Percentiles rank a stretch among this genome's conserved stretches.
phyloP scores from a whole-genome alignment of 2,329 filamentous ascomycete species.

The Verruconis gallopava region DNA sequence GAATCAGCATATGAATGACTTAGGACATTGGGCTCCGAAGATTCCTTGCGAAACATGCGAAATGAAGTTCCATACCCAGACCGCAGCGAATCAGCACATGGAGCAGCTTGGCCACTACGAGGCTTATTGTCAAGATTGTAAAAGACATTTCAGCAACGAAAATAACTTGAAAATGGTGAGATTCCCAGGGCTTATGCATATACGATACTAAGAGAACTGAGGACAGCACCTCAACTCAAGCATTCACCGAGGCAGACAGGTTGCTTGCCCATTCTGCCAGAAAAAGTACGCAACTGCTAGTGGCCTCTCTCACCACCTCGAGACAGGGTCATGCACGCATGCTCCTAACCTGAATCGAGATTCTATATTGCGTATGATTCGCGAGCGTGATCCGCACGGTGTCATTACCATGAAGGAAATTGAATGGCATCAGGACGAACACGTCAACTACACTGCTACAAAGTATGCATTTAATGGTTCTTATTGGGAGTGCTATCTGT shows the following conservation, averaged over 20 bases:
- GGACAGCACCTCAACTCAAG: conserved; percentile 47
- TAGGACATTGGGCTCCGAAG: too few relatives aligned
- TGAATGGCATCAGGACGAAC: conserved; percentile 27
- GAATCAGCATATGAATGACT: too few relatives aligned
- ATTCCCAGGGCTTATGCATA: too few relatives aligned
- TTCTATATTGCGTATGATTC: conserved; percentile 33
- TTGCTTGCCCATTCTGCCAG: conserved; percentile 45
- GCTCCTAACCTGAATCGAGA: conserved; percentile 36
- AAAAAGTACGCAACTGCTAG: conserved; percentile 35
- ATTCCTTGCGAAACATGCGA: too few relatives aligned
- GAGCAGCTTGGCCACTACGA: too few relatives aligned
- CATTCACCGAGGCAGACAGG: conserved; percentile 31
- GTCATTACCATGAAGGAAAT: conserved; percentile 40
- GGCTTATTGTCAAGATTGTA: too few relatives aligned
- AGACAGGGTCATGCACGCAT: conserved; percentile 38
- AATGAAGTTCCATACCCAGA: too few relatives aligned
- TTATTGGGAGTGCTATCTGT: conserved; percentile 42
- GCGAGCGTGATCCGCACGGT: conserved; percentile 33
- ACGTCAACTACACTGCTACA: conserved; percentile 25
- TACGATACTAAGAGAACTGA: too few relatives aligned
- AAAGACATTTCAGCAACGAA: too few relatives aligned
- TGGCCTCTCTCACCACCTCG: conserved; percentile 44
- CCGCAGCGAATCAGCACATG: too few relatives aligned
- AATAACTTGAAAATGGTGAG: too few relatives aligned
- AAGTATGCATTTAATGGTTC: conserved; percentile 32